Conservation (phyloP, 1,284 basidiomycete genomes). For the Ganoderma boninense region DNA sequence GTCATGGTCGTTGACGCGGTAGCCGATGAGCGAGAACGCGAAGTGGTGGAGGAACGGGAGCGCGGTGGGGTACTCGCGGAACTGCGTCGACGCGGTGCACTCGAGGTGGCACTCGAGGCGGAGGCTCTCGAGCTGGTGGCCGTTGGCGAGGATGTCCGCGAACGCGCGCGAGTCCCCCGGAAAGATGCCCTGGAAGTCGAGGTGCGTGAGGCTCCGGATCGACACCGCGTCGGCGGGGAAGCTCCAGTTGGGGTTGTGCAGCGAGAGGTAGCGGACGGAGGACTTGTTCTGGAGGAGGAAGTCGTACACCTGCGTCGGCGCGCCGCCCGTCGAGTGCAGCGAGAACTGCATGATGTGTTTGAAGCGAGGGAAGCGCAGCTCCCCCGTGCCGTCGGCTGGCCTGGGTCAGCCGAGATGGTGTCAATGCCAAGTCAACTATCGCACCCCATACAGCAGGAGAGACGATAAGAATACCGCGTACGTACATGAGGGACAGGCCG, state of each 20-base stretch:
- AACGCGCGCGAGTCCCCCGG: conserved; percentile 58
- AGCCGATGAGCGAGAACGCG: conserved; percentile 59
- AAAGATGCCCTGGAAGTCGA: conserved; percentile 68
- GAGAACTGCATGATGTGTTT: conserved; percentile 67
- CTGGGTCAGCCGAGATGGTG: conserved; percentile 40
- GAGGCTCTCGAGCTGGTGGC: conserved; percentile 69
- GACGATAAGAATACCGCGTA: conserved; percentile 19
- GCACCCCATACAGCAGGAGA: neutral
- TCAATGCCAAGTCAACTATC: neutral
- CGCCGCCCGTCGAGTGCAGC: conserved; percentile 53
- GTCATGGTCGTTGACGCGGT: conserved; percentile 60
- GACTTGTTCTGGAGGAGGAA: conserved; percentile 64
- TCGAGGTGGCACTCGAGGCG: conserved; percentile 62
- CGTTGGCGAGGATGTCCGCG: conserved; percentile 63
- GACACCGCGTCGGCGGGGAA: conserved; percentile 63
- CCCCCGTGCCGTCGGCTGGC: conserved; percentile 57
- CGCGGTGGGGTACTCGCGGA: conserved; percentile 50
- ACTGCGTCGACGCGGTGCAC: conserved; percentile 56
- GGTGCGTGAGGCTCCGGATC: conserved; percentile 67
- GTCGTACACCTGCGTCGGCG: conserved; percentile 46
- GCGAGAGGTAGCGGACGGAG: conserved; percentile 60
- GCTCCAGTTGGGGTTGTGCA: conserved; percentile 63
- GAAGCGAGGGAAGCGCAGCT: conserved; percentile 64
- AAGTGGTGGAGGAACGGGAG: conserved; percentile 73
- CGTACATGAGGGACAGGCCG: conserved; percentile 63